Evolutionary conservation across 345 rosid species (phyloP).

Genomic region (thale cress (Arabidopsis thaliana)): DNA sequence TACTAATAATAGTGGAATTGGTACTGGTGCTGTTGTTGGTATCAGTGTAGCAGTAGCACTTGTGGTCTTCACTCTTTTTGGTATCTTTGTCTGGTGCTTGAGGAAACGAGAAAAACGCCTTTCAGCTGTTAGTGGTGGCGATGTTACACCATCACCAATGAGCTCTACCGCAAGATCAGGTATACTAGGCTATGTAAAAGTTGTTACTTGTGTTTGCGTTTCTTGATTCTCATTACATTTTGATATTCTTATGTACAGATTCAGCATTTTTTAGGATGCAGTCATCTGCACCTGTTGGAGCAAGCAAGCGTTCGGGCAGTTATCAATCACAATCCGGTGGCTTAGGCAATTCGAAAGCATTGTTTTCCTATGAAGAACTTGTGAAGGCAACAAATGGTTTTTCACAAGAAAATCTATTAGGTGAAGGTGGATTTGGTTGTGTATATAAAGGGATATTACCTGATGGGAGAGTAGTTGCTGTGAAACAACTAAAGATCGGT

Average conservation of each 20-base stretch:
- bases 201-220: not conserved
- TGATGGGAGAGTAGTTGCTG: conserved; percentile 94
- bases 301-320: conserved; percentile 59
- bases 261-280: conserved; percentile 56
- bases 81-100: conserved; percentile 61
- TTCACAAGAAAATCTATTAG: conserved; percentile 76
- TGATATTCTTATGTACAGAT: conserved; percentile 51
- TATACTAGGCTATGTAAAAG: conserved; percentile 26
- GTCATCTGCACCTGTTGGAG: conserved; percentile 70
- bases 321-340: conserved; percentile 67
- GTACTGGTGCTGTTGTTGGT: conserved; percentile 60
- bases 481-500: conserved; percentile 82
- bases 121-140: conserved; percentile 59
- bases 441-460: conserved; percentile 85
- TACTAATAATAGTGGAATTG: conserved; percentile 48
- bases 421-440: conserved; percentile 96
- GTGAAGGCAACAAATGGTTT: conserved; percentile 76
- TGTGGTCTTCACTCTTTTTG: conserved; percentile 62
- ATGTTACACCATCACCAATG: conserved; percentile 63
- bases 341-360: conserved; percentile 75
- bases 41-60: conserved; percentile 59
- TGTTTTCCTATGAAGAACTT: conserved; percentile 76
- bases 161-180: conserved; percentile 74
- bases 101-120: conserved; percentile 60
- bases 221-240: conserved; percentile 23